phyloP scores from a whole-genome alignment of 148 eudicot species.

The Camellia lanceoleosa region DNA sequence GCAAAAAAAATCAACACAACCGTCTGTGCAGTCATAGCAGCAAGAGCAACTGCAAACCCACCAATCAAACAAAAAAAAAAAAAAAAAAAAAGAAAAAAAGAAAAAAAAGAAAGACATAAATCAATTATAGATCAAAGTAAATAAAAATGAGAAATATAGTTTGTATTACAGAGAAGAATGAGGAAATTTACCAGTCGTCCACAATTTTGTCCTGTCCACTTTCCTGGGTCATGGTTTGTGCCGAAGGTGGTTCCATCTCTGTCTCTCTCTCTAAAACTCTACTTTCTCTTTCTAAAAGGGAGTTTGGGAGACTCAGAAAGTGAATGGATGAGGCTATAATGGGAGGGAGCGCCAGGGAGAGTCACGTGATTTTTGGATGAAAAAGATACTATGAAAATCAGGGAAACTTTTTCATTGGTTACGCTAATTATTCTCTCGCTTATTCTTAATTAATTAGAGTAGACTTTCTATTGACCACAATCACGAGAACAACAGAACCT shows the following conservation, averaged over 20 bases:
- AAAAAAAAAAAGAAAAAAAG: neutral
- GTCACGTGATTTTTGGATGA: slow-evolving; percentile 8
- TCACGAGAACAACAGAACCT: too few species aligned
- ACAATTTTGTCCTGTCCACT: slow-evolving; percentile 27
- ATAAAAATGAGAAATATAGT: neutral
- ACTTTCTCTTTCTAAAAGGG: neutral
- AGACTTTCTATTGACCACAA: neutral
- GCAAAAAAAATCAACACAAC: slow-evolving; percentile 28
- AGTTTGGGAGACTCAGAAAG: neutral
- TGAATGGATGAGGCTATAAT: neutral
- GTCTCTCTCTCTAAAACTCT: neutral
- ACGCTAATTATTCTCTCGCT: neutral
- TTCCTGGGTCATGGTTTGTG: slow-evolving; percentile 29
- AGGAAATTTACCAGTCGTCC: slow-evolving; percentile 26
- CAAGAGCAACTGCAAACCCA: slow-evolving; percentile 35
- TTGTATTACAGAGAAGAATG: too few species aligned
- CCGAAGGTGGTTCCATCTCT: slow-evolving; percentile 35
- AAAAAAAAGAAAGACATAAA: neutral
- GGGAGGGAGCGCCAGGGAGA: neutral
- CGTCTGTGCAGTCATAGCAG: slow-evolving; percentile 32
- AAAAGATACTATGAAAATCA: neutral
- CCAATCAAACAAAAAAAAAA: neutral
- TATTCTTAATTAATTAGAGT: neutral
- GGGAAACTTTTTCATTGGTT: neutral
- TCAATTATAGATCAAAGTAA: neutral